Percentiles rank a stretch among this genome's conserved stretches.
phyloP scores from a whole-genome alignment of 2,329 filamentous ascomycete species.

The Fusarium sp. region DNA sequence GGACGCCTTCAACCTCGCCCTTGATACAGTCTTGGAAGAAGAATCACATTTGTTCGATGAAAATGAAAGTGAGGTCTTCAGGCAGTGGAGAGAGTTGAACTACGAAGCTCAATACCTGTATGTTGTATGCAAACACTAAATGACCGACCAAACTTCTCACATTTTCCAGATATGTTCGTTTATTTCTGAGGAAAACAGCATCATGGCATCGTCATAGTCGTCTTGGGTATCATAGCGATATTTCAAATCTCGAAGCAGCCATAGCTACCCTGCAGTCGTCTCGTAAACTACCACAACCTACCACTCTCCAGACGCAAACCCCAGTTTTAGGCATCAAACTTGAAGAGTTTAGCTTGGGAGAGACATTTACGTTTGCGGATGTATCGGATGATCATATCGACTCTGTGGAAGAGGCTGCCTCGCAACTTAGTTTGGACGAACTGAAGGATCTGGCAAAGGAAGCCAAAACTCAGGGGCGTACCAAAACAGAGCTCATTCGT shows the following conservation, averaged over 20 bases:
- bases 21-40: slow-evolving; percentile 90
- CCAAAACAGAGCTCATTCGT: slow-evolving; percentile 82
- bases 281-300: slow-evolving; percentile 65
- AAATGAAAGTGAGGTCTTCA: slow-evolving; percentile 82
- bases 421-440: slow-evolving; percentile 87
- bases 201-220: slow-evolving; percentile 88
- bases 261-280: slow-evolving; percentile 72
- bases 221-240: slow-evolving; percentile 85
- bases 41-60: slow-evolving; percentile 89
- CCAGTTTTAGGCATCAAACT: slow-evolving; percentile 52
- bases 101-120: slow-evolving; percentile 95
- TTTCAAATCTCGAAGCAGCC: slow-evolving; percentile 78
- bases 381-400: slow-evolving; percentile 78
- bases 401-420: slow-evolving; percentile 85
- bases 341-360: slow-evolving; percentile 62
- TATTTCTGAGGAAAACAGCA: slow-evolving; percentile 92
- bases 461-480: slow-evolving; percentile 87
- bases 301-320: slow-evolving; percentile 29
- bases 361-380: slow-evolving; percentile 83
- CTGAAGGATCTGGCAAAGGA: slow-evolving; percentile 87
- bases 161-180: slow-evolving; percentile 79
- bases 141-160: slow-evolving; percentile 18
- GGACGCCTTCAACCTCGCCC: slow-evolving; percentile 93
- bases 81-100: slow-evolving; percentile 76
- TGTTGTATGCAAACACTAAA: slow-evolving; percentile 50